These are phyloP conservation scores for Blastomyces gilchristii DNA, from an alignment of 2,329 filamentous ascomycete genomes.

Conservation along the genomic window DNA sequence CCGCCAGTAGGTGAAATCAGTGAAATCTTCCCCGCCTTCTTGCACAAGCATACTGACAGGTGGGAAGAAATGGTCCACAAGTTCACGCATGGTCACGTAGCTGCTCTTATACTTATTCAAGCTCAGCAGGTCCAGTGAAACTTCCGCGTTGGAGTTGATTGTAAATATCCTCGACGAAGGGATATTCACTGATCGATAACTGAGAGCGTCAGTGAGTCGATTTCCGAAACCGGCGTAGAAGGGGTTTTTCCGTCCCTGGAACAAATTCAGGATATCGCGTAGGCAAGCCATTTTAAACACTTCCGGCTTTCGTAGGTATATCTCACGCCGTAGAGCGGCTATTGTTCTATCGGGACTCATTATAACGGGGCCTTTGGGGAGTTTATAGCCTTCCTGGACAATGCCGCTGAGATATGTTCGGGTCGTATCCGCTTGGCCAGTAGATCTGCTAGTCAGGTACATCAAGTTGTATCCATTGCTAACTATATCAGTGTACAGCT, in stretches of 20 bases:
- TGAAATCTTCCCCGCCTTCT: slow-evolving; percentile 86
- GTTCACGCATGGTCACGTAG: slow-evolving; percentile 92
- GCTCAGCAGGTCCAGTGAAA: slow-evolving; percentile 78
- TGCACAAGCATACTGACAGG: slow-evolving; percentile 78
- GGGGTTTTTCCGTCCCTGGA: slow-evolving; percentile 63
- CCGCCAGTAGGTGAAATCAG: slow-evolving; percentile 95
- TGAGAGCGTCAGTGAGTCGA: slow-evolving; percentile 87
- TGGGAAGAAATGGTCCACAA: slow-evolving; percentile 97
- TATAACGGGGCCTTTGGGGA: slow-evolving; percentile 88
- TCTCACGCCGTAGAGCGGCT: slow-evolving; percentile 78
- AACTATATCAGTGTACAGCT: slow-evolving; percentile 90
- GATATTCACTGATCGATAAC: slow-evolving; percentile 91
- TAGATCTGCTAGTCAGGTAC: slow-evolving; percentile 88
- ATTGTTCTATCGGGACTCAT: slow-evolving; percentile 91
- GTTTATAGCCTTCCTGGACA: slow-evolving; percentile 70
- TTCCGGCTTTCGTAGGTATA: slow-evolving; percentile 92
- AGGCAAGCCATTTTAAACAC: slow-evolving; percentile 99
- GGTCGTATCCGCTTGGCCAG: slow-evolving; percentile 86
- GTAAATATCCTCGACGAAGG: slow-evolving; percentile 92
- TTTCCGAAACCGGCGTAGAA: slow-evolving; percentile 98
- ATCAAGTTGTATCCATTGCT: slow-evolving; percentile 98
- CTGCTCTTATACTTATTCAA: slow-evolving; percentile 93
- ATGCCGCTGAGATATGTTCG: slow-evolving; percentile 83
- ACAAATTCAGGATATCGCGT: slow-evolving; percentile 83
- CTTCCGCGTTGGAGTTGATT: slow-evolving; percentile 95